phyloP scores from a whole-genome alignment of 495 filamentous ascomycete genomes.

The Penicillium tannophilum region DNA sequence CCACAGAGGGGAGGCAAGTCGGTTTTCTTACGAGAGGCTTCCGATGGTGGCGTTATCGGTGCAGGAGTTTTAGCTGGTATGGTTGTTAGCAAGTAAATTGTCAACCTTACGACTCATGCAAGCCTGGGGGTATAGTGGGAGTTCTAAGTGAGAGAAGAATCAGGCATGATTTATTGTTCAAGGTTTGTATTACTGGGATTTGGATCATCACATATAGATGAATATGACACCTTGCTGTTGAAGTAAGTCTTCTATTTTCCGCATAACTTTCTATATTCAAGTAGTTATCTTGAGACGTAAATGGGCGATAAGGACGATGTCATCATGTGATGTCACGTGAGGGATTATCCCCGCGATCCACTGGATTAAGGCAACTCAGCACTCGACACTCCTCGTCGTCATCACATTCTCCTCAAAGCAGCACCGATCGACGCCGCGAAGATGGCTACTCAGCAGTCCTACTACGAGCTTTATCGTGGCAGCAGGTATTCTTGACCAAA shows the following conservation, averaged over 20 bases:
- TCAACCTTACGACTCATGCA: slow-evolving; percentile 6
- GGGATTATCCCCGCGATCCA: slow-evolving; percentile 19
- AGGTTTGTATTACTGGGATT: slow-evolving; percentile 7
- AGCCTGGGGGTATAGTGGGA: slow-evolving; percentile 7
- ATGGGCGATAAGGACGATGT: slow-evolving; percentile 11
- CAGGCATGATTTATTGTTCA: slow-evolving; percentile 7
- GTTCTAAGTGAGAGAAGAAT: slow-evolving; percentile 14
- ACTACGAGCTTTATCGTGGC: slow-evolving; percentile 96
- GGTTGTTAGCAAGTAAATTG: slow-evolving; percentile 35
- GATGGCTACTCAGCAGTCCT: slow-evolving; percentile 48
- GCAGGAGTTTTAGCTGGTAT: slow-evolving; percentile 75
- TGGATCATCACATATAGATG: slow-evolving; percentile 20
- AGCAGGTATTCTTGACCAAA: slow-evolving; percentile 68
- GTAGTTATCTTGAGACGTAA: slow-evolving; percentile 10
- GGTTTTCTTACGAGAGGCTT: slow-evolving; percentile 67
- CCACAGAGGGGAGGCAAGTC: slow-evolving; percentile 55
- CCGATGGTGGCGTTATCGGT: slow-evolving; percentile 75
- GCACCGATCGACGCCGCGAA: slow-evolving; percentile 4
- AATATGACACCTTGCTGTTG: slow-evolving; percentile 10
- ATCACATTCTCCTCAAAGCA: slow-evolving; percentile 11
- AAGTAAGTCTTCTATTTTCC: neutral
- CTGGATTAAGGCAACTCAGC: slow-evolving; percentile 16
- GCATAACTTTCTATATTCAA: too few species aligned
- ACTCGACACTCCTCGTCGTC: slow-evolving; percentile 20
- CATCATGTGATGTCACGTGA: slow-evolving; percentile 21